A percentile compares a stretch with the other conserved stretches of the same genome.
Evolutionary conservation across 1,284 basidiomycete species (phyloP).

Genomic region (Cryptococcus sp.): DNA sequence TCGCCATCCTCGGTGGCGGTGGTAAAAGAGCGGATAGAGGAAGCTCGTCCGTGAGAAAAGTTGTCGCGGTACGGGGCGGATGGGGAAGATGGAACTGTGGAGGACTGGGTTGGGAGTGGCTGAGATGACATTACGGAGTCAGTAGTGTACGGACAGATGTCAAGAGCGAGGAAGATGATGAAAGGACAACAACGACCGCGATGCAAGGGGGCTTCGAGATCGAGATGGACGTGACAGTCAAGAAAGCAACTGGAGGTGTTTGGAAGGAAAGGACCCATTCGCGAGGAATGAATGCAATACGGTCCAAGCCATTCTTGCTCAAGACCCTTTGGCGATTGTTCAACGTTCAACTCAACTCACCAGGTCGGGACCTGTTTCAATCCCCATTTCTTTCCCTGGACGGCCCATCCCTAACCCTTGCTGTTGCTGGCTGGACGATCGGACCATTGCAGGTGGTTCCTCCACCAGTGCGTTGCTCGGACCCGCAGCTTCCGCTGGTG

Average conservation of each 20-base stretch:
- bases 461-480: neutral
- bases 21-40: constrained; percentile 15
- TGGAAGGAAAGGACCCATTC: too few species aligned
- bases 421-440: constrained; percentile 12
- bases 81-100: constrained; percentile 3
- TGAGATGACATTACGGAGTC: constrained; percentile 10
- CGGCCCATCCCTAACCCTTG: constrained; percentile 27
- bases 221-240: too few species aligned
- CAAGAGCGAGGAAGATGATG: too few species aligned
- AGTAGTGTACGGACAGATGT: neutral
- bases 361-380: neutral
- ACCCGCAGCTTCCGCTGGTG: neutral
- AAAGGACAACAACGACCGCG: too few species aligned
- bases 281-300: too few species aligned
- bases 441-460: neutral
- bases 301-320: too few species aligned
- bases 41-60: constrained; percentile 12
- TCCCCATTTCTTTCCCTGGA: constrained; percentile 1
- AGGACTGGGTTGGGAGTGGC: constrained; percentile 4
- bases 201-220: too few species aligned
- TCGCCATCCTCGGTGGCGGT: constrained; percentile 28
- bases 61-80: constrained; percentile 4
- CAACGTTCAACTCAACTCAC: neutral
- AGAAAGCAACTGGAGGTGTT: too few species aligned
- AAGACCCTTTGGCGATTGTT: too few species aligned